phyloP scores from a whole-genome alignment of 352 stramenopile species.

The Phytophthora sp. region DNA sequence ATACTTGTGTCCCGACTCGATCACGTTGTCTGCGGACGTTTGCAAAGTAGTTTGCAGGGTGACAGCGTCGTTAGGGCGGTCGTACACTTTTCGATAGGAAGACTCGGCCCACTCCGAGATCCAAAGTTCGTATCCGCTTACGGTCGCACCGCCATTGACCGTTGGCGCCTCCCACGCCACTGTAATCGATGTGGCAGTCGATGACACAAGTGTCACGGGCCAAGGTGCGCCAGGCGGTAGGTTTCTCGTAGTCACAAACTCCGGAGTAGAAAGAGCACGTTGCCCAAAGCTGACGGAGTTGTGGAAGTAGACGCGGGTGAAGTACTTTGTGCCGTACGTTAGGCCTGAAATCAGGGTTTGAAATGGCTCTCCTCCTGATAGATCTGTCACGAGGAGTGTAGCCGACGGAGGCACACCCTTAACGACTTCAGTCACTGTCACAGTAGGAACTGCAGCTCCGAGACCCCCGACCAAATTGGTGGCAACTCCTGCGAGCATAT shows the following conservation, averaged over 20 bases:
- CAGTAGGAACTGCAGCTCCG: slow-evolving; percentile 36
- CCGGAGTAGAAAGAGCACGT: slow-evolving; percentile 67
- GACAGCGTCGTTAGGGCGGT: slow-evolving; percentile 88
- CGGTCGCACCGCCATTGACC: slow-evolving; percentile 89
- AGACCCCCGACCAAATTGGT: slow-evolving; percentile 56
- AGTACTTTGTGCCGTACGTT: slow-evolving; percentile 89
- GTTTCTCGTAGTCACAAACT: slow-evolving; percentile 87
- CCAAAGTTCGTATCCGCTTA: slow-evolving; percentile 96
- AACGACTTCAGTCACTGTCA: slow-evolving; percentile 58
- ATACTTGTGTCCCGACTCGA: slow-evolving; percentile 94
- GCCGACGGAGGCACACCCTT: slow-evolving; percentile 57
- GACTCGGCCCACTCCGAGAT: slow-evolving; percentile 94
- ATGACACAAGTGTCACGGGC: slow-evolving; percentile 89
- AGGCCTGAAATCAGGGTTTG: slow-evolving; percentile 70
- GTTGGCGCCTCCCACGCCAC: slow-evolving; percentile 91
- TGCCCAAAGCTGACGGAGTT: slow-evolving; percentile 89
- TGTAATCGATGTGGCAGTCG: slow-evolving; percentile 90
- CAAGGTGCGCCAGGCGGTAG: slow-evolving; percentile 86
- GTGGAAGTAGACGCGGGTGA: slow-evolving; percentile 90
- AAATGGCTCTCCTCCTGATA: slow-evolving; percentile 80
- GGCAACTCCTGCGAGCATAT: slow-evolving; percentile 48
- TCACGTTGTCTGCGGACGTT: slow-evolving; percentile 81
- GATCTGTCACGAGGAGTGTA: slow-evolving; percentile 69
- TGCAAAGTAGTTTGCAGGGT: slow-evolving; percentile 75
- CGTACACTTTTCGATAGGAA: slow-evolving; percentile 91